Percentiles rank a stretch among this genome's conserved stretches.
Conservation (phyloP, 2,329 filamentous ascomycete species). For the Neurospora sp. region DNA sequence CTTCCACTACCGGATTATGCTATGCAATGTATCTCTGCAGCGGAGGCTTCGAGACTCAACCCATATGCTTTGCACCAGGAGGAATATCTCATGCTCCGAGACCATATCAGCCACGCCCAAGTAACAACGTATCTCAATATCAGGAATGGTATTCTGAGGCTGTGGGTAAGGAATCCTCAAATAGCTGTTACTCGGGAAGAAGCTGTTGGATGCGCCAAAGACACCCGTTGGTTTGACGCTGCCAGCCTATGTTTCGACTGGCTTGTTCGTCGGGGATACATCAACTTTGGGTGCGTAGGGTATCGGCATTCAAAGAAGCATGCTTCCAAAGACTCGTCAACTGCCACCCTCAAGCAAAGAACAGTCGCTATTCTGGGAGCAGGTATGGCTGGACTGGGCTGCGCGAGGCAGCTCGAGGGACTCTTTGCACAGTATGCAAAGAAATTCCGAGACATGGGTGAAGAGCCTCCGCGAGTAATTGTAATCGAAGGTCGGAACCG, state of each 20-base stretch:
- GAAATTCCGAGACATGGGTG: constrained; percentile 52
- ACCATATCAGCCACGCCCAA: constrained; percentile 77
- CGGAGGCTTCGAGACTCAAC: constrained; percentile 79
- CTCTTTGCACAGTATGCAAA: constrained; percentile 72
- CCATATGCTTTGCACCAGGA: constrained; percentile 79
- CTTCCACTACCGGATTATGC: constrained; percentile 71
- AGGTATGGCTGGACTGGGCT: constrained; percentile 87
- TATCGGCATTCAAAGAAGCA: constrained; percentile 42
- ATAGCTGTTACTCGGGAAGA: constrained; percentile 74
- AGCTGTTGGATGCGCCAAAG: constrained; percentile 82
- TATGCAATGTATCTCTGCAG: constrained; percentile 82
- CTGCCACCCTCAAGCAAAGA: constrained; percentile 39
- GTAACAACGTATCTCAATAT: constrained; percentile 96
- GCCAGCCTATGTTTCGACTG: constrained; percentile 87
- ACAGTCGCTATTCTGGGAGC: constrained; percentile 84
- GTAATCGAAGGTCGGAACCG: constrained; percentile 80
- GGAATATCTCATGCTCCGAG: constrained; percentile 71
- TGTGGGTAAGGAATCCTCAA: constrained; percentile 84
- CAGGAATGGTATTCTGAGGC: constrained; percentile 80
- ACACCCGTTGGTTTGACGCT: constrained; percentile 78
- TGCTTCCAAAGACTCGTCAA: constrained; percentile 26
- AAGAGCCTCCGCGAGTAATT: constrained; percentile 64
- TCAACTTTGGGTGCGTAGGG: constrained; percentile 90
- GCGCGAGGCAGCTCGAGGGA: constrained; percentile 83
- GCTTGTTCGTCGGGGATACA: constrained; percentile 83